Evolutionary conservation across 495 filamentous ascomycete species (phyloP), one percentile per base, ranked within the genome.

Genomic region (Hypoxylon intermedium): DNA sequence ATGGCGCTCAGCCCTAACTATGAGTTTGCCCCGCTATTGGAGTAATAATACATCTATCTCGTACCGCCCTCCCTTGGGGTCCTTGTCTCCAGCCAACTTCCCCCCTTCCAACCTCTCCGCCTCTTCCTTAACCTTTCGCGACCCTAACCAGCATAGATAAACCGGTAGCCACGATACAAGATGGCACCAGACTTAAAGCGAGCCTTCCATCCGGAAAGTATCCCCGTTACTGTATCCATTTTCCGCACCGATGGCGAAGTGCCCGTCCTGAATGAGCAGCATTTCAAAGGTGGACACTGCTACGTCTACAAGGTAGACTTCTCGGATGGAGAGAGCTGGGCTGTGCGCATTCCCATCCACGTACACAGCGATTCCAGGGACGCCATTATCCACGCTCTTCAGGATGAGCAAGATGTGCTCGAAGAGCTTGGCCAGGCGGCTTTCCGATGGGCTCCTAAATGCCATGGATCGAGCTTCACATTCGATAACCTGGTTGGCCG

Each of bases 301-400:
- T 40, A 40, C 36, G 36, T 40, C 36, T 40, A 5, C 36, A 40
- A 40, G 36, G 36, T 40, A 13, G n/a, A 40, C 16, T 40, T 40
- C 36, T 40, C 36, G n/a, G 36, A 40, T 13, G 36, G n/a, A 40
- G 36, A 40, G 36, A 40, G 36, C 36, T 40, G 36, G 36, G 36
- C 36, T 40, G 16, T 40, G 16, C 36, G 36, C n/a, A 13, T 40
- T 19, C 36, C 36, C n/a, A n/a, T n/a, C n/a, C n/a, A n/a, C n/a
- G n/a, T n/a, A 19, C 5, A 13, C 36, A 40, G 5, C 16, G n/a
- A 4, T 13, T 40, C 16, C 12, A 5, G n/a, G n/a, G n/a, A 40
- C 36, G 4, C 36, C 16, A 40, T 30, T 5, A 9, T 9, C 26
- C 9, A 30, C 26, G 26, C n/a, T n/a, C n/a, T 30, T 9, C 5